A percentile compares a stretch with the other conserved stretches of the same genome.
These are phyloP conservation scores for Hemerocallis citrina DNA, from an alignment of 106 monocot genomes.

Conservation along the genomic window DNA sequence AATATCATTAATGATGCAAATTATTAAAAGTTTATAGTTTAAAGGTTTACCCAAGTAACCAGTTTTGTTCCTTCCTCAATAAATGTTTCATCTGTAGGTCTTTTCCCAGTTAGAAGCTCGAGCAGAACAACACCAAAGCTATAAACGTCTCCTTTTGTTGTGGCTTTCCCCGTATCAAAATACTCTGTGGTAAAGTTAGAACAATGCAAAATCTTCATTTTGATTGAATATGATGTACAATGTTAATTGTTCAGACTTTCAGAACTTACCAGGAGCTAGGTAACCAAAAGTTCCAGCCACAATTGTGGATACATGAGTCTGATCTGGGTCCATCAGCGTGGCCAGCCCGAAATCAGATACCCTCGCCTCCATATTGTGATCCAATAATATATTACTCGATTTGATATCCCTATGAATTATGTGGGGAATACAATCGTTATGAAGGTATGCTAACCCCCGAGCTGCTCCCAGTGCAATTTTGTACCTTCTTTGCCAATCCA, in stretches of 20 bases:
- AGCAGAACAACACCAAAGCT: constrained; percentile 84
- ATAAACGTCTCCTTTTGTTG: constrained; percentile 85
- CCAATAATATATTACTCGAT: constrained; percentile 86
- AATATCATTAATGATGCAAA: too few relatives aligned
- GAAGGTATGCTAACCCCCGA: constrained; percentile 70
- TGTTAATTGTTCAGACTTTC: neutral
- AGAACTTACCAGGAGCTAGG: constrained; percentile 56
- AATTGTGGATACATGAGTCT: constrained; percentile 71
- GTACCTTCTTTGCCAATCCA: constrained; percentile 60
- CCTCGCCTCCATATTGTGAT: constrained; percentile 70
- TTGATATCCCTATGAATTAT: constrained; percentile 92
- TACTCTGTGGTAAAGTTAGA: constrained; percentile 35
- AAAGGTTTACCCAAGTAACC: constrained; percentile 60
- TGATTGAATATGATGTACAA: neutral
- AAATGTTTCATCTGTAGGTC: constrained; percentile 83
- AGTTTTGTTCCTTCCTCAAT: constrained; percentile 68
- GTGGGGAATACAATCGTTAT: constrained; percentile 82
- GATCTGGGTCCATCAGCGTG: constrained; percentile 51
- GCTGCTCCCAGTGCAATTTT: constrained; percentile 71
- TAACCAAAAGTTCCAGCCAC: constrained; percentile 91
- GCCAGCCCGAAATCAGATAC: constrained; percentile 90
- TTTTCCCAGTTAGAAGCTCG: constrained; percentile 76
- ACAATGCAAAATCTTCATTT: neutral
- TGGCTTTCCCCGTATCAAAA: constrained; percentile 84
- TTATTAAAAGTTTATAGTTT: neutral